These are phyloP conservation scores for Chalara sp. DNA, from an alignment of 2,329 filamentous ascomycete species.

Conservation along the genomic window DNA sequence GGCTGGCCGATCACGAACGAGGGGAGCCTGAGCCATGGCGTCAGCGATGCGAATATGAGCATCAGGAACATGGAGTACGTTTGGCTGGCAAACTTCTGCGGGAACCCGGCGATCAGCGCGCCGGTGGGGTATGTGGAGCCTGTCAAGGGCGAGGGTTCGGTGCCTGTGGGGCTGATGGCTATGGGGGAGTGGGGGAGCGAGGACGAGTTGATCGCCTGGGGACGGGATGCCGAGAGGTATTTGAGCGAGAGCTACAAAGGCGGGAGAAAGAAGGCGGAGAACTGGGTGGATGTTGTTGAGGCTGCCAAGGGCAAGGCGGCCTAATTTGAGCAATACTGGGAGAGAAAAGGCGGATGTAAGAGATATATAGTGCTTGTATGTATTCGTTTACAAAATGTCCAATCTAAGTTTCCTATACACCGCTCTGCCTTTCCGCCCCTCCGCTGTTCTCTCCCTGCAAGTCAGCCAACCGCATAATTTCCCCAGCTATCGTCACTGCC, in stretches of 20 bases:
- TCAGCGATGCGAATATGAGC: conserved; percentile 65
- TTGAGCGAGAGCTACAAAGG: conserved; percentile 41
- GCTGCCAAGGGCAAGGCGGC: conserved; percentile 24
- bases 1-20: conserved; percentile 60
- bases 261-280: conserved; percentile 42
- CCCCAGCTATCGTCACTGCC: no score
- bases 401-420: background rate
- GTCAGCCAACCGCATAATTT: no score
- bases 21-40: conserved; percentile 60
- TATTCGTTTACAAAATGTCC: background rate
- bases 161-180: conserved; percentile 57
- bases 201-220: conserved; percentile 56
- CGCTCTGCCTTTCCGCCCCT: no score
- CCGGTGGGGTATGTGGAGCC: conserved; percentile 63
- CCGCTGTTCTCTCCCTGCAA: no score
- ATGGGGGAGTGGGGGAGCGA: conserved; percentile 62
- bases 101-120: conserved; percentile 66
- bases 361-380: background rate
- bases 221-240: conserved; percentile 48
- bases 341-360: background rate
- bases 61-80: conserved; percentile 80
- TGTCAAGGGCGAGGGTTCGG: conserved; percentile 40
- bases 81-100: conserved; percentile 77
- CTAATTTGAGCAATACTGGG: background rate
- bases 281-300: conserved; percentile 52